These are phyloP conservation scores for Exophiala spinifera DNA, from an alignment of 2,329 filamentous ascomycete genomes.

Conservation along the genomic window DNA sequence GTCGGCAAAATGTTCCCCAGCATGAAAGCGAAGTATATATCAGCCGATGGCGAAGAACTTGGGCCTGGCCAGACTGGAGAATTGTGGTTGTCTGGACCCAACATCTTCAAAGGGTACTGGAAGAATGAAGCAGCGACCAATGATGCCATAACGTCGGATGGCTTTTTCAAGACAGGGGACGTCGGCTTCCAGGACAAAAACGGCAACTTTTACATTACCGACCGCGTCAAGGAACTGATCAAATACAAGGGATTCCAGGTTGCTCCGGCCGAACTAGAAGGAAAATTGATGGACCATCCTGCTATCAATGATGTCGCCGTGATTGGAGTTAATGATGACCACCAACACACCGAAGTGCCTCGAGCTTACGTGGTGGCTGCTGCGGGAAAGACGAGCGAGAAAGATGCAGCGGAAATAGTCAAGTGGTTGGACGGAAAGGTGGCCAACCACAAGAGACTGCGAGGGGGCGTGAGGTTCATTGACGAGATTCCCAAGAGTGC, in stretches of 20 bases:
- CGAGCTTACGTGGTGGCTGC: constrained; percentile 46
- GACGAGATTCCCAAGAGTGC: constrained; percentile 34
- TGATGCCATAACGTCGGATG: constrained; percentile 57
- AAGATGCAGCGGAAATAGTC: constrained; percentile 36
- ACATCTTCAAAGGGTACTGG: constrained; percentile 62
- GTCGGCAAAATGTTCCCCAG: constrained; percentile 77
- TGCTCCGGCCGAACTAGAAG: constrained; percentile 50
- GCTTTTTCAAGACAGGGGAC: constrained; percentile 89
- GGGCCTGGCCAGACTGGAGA: constrained; percentile 63
- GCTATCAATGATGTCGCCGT: constrained; percentile 47
- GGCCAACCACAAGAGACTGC: constrained; percentile 36
- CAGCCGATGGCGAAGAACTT: constrained; percentile 56
- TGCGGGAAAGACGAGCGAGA: constrained; percentile 44
- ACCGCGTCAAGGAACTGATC: constrained; percentile 67
- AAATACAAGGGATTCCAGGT: constrained; percentile 52
- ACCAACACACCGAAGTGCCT: constrained; percentile 41
- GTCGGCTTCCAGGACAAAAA: constrained; percentile 72
- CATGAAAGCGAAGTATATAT: constrained; percentile 78
- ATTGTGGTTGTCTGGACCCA: constrained; percentile 63
- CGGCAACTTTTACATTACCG: constrained; percentile 86
- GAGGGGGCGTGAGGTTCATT: constrained; percentile 38
- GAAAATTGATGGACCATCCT: constrained; percentile 43
- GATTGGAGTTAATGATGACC: constrained; percentile 40
- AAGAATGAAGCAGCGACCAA: constrained; percentile 58
- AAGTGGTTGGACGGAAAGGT: constrained; percentile 32